These are phyloP conservation scores for Teratosphaeria epicoccoides DNA, from an alignment of 2,329 filamentous ascomycete species.

Conservation along the genomic window DNA sequence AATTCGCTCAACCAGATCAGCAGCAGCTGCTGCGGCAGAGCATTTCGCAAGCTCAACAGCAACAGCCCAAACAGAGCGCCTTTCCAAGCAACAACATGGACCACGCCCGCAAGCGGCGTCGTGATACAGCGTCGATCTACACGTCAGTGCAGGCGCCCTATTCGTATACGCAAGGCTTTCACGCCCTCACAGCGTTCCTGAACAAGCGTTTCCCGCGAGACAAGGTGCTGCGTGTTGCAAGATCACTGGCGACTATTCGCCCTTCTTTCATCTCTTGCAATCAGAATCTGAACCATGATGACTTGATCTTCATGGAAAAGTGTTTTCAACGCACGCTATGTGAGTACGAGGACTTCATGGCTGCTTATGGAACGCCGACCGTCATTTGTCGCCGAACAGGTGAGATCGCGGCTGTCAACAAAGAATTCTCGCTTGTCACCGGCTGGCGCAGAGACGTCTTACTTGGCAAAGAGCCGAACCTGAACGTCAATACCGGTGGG, in stretches of 20 bases:
- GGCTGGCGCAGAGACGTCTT: conserved; percentile 89
- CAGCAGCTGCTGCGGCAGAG: conserved; percentile 23
- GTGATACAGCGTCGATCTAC: conserved; percentile 78
- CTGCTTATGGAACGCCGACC: conserved; percentile 77
- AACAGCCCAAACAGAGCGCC: conserved; percentile 18
- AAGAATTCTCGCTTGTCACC: conserved; percentile 91
- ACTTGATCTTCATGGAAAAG: conserved; percentile 96
- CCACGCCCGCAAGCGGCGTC: conserved; percentile 39
- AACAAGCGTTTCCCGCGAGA: conserved; percentile 66
- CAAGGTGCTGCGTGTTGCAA: conserved; percentile 72
- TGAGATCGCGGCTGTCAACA: conserved; percentile 88
- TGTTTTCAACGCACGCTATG: conserved; percentile 87
- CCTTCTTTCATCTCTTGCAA: conserved; percentile 90
- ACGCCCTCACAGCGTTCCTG: conserved; percentile 72
- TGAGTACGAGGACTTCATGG: conserved; percentile 88
- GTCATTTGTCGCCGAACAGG: conserved; percentile 86
- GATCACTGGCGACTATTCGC: conserved; percentile 77
- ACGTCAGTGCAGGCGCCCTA: conserved; percentile 84
- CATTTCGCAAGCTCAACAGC: conserved; percentile 21
- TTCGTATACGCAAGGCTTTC: conserved; percentile 80
- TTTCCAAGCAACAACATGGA: conserved; percentile 20
- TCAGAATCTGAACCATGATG: conserved; percentile 74
- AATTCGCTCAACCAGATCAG: conserved; percentile 22
- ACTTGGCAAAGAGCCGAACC: conserved; percentile 74
- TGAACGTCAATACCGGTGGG: conserved; percentile 69